These are phyloP conservation scores for Massariosphaeria phaeospora DNA, from an alignment of 495 filamentous ascomycete genomes.

Conservation along the genomic window DNA sequence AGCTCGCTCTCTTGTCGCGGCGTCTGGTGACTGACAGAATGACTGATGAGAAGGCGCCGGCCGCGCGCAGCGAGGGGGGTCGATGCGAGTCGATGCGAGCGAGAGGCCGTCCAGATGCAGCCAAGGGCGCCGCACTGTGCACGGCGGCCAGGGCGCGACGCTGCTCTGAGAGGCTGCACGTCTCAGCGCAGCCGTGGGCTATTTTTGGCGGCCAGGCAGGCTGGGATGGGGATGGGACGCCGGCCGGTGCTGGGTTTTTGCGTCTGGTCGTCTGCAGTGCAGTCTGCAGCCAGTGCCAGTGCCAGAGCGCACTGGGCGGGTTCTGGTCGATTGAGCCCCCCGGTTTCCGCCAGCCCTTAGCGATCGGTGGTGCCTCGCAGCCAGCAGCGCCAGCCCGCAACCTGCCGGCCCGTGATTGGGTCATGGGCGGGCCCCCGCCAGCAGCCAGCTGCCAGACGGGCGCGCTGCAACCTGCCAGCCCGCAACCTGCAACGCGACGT, in stretches of 20 bases:
- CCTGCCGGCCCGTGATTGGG: not conserved
- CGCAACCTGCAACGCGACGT: not conserved
- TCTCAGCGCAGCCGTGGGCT: constrained; percentile 5
- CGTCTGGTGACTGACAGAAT: constrained; percentile 16
- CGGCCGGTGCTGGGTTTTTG: too few relatives aligned
- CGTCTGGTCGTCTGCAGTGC: too few relatives aligned
- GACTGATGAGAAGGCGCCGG: not conserved
- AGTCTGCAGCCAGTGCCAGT: too few relatives aligned
- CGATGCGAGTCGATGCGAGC: not conserved
- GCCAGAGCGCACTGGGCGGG: too few relatives aligned
- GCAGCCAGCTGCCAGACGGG: not conserved
- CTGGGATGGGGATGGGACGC: not conserved
- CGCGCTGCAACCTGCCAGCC: constrained; percentile 2
- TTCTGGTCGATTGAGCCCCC: too few relatives aligned
- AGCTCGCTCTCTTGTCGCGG: too few relatives aligned
- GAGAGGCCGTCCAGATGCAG: constrained; percentile 1
- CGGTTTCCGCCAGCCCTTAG: constrained; percentile 22
- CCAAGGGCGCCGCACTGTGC: constrained; percentile 7
- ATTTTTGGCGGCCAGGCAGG: constrained; percentile 18
- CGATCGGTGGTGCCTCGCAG: constrained; percentile 25
- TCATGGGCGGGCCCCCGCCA: not conserved
- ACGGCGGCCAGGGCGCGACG: too few relatives aligned
- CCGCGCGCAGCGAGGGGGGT: not conserved
- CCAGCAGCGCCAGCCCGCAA: constrained; percentile 6
- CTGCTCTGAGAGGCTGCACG: too few relatives aligned